These are phyloP conservation scores for Cupressus sempervirens DNA, from an alignment of 75 land plant species.

Conservation along the genomic window DNA sequence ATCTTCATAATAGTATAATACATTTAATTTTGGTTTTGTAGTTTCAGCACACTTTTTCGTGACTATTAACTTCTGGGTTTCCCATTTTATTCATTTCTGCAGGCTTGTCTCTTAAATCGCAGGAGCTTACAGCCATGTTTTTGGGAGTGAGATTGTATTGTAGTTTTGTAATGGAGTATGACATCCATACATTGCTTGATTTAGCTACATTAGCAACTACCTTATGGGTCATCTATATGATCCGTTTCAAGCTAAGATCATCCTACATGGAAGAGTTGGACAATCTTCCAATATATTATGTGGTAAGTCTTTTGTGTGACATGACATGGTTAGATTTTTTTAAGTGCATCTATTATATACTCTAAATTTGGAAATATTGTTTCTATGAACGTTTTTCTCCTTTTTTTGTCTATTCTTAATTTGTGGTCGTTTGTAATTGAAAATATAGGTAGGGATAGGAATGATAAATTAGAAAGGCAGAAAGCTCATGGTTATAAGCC, in stretches of 20 bases:
- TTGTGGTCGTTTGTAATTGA: not conserved
- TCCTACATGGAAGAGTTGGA: constrained; percentile 82
- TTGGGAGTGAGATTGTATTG: constrained; percentile 73
- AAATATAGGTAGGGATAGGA: not conserved
- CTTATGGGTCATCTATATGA: constrained; percentile 90
- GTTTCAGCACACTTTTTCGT: not conserved
- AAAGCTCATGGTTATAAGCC: too few species aligned
- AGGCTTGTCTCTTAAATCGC: constrained; percentile 89
- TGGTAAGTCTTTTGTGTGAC: constrained; percentile 32
- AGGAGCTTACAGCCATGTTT: constrained; percentile 90
- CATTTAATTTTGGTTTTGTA: not conserved
- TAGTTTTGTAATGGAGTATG: constrained; percentile 73
- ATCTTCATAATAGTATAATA: not conserved
- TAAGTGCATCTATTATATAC: not conserved
- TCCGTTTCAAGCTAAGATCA: constrained; percentile 73
- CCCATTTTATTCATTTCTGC: constrained; percentile 13
- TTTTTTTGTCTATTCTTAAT: not conserved
- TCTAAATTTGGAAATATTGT: not conserved
- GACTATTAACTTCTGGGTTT: not conserved
- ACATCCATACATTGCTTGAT: constrained; percentile 88
- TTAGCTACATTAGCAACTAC: constrained; percentile 60
- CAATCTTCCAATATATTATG: constrained; percentile 54
- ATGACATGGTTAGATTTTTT: not conserved
- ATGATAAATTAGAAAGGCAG: not conserved
- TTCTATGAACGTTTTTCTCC: not conserved